These are phyloP conservation scores for Colletotrichum neosansevieriae DNA, from an alignment of 2,329 filamentous ascomycete species.

Conservation along the genomic window DNA sequence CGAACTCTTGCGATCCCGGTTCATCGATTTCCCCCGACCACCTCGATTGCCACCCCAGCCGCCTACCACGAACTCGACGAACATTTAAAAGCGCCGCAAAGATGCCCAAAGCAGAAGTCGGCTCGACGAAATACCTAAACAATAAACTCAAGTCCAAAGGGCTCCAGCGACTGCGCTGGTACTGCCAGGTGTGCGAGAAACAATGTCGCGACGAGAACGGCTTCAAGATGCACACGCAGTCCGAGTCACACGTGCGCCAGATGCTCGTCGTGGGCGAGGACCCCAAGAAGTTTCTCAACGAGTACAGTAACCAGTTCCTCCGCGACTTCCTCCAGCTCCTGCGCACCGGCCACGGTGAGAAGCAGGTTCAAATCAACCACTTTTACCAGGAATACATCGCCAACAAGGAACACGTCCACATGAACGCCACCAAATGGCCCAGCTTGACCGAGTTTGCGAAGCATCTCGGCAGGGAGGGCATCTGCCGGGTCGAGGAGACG, in stretches of 20 bases:
- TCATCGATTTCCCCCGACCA: not conserved
- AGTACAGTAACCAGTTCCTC: conserved; percentile 85
- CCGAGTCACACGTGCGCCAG: conserved; percentile 88
- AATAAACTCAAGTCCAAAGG: conserved; percentile 92
- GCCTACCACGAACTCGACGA: too few relatives aligned
- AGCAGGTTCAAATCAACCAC: conserved; percentile 87
- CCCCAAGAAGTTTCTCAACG: conserved; percentile 83
- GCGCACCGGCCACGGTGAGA: conserved; percentile 88
- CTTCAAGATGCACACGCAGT: conserved; percentile 89
- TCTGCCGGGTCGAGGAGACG: conserved; percentile 91
- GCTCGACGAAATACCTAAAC: conserved; percentile 88
- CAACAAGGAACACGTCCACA: conserved; percentile 89
- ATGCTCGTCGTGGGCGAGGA: conserved; percentile 91
- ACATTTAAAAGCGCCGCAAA: conserved; percentile 50
- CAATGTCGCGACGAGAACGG: conserved; percentile 83
- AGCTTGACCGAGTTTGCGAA: conserved; percentile 92
- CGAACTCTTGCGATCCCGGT: not conserved
- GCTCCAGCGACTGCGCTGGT: conserved; percentile 87
- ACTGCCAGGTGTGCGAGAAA: conserved; percentile 83
- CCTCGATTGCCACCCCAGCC: not conserved
- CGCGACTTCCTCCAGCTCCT: conserved; percentile 83
- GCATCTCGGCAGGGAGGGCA: conserved; percentile 84
- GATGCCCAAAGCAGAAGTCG: conserved; percentile 94
- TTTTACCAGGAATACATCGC: conserved; percentile 97
- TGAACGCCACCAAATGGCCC: conserved; percentile 93